A percentile compares a stretch with the other conserved stretches of the same genome.
Evolutionary conservation across 257 asterid genomes (phyloP).

Genomic region (Plantago ovata): DNA sequence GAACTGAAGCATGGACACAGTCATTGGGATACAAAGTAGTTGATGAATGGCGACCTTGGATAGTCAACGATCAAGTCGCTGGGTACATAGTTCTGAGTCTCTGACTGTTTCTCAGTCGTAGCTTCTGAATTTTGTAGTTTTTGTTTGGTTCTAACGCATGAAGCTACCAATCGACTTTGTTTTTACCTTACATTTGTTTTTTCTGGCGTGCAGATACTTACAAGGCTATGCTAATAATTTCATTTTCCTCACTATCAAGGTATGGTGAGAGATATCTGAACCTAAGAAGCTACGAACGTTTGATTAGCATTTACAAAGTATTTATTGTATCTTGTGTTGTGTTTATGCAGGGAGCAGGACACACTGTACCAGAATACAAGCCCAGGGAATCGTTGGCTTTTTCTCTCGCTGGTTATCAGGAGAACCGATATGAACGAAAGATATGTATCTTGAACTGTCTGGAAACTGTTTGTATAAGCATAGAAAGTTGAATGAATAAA

Average conservation of each 20-base stretch:
- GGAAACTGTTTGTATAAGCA: no score
- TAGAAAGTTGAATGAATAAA: no score
- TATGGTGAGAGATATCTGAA: no score
- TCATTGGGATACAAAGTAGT: slow-evolving; percentile 38
- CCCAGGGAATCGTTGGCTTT: slow-evolving; percentile 51
- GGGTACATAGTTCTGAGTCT: slow-evolving; percentile 32
- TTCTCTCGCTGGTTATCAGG: slow-evolving; percentile 46
- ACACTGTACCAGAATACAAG: slow-evolving; percentile 62
- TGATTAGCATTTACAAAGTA: no score
- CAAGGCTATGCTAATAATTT: slow-evolving; percentile 39
- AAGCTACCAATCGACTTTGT: neutral
- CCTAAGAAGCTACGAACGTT: no score
- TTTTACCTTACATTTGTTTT: neutral
- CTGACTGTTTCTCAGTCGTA: no score
- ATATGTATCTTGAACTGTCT: no score
- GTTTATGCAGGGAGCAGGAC: slow-evolving; percentile 48
- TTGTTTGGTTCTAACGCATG: no score
- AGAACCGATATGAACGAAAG: slow-evolving; percentile 18
- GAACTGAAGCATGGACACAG: slow-evolving; percentile 54
- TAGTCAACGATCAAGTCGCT: slow-evolving; percentile 34
- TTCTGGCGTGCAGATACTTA: slow-evolving; percentile 32
- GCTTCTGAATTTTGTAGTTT: no score
- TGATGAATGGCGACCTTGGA: slow-evolving; percentile 57
- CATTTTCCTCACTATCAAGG: slow-evolving; percentile 62
- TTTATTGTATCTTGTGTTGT: no score